These are phyloP conservation scores for Cardiospermum halicacabum DNA, from an alignment of 345 rosid species.

Conservation along the genomic window DNA sequence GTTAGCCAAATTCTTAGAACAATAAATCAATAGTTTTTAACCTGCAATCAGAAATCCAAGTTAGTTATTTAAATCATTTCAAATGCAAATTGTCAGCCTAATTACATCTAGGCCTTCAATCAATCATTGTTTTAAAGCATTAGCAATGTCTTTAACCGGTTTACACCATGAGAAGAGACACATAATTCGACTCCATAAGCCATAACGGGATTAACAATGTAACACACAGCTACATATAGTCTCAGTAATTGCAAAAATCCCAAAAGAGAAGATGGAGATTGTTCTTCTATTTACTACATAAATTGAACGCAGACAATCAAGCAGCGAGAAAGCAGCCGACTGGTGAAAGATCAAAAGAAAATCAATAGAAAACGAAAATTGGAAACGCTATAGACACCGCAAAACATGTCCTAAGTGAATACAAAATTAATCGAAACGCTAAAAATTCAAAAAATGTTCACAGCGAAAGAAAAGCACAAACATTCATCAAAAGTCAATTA, in stretches of 20 bases:
- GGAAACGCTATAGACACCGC: background rate
- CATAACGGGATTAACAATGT: too few relatives aligned
- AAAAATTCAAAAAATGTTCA: background rate
- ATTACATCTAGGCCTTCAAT: too few relatives aligned
- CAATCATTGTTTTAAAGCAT: background rate
- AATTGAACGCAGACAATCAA: background rate
- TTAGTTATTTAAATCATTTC: background rate
- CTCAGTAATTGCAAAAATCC: background rate
- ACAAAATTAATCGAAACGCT: background rate
- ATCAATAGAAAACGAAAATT: background rate
- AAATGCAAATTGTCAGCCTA: background rate
- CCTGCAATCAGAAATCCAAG: background rate
- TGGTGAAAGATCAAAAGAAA: background rate
- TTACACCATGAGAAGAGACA: background rate
- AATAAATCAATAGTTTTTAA: background rate
- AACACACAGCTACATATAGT: too few relatives aligned
- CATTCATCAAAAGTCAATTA: background rate
- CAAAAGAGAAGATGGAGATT: background rate
- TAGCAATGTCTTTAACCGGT: background rate
- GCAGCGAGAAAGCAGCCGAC: too few relatives aligned
- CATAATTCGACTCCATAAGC: background rate
- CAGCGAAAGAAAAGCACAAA: background rate
- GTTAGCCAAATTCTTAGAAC: background rate
- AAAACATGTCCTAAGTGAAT: background rate
- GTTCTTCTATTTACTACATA: background rate